Evolutionary conservation across 1,284 basidiomycete species (phyloP).

Genomic region (Ustilago bromivora): DNA sequence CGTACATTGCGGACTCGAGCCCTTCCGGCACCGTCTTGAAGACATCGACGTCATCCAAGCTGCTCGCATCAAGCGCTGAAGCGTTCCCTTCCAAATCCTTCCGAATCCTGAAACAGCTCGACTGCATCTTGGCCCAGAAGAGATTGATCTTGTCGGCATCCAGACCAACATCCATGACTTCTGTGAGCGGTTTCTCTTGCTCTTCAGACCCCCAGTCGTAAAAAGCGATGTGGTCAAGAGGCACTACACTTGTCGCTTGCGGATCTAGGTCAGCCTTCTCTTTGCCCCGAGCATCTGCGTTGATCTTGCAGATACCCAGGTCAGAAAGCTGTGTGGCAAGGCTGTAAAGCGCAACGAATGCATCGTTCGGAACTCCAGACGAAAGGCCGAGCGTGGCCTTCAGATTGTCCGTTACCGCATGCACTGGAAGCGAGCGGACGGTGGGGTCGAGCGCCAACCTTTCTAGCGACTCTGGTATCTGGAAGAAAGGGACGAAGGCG

Average conservation of each 20-base stretch:
- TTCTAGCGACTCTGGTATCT: constrained; percentile 24
- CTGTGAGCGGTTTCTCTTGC: constrained; percentile 27
- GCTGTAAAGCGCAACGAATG: constrained; percentile 35
- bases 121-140: constrained; percentile 38
- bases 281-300: background rate
- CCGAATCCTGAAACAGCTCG: constrained; percentile 11
- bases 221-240: constrained; percentile 15
- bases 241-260: constrained; percentile 17
- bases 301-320: constrained; percentile 21
- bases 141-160: constrained; percentile 25
- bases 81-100: background rate
- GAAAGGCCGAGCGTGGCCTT: constrained; percentile 32
- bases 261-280: background rate
- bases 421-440: constrained; percentile 21
- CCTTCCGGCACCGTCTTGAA: constrained; percentile 29
- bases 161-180: constrained; percentile 23
- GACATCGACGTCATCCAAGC: background rate
- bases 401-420: constrained; percentile 24
- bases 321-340: constrained; percentile 38
- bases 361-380: constrained; percentile 6
- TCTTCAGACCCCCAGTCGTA: constrained; percentile 33
- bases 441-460: constrained; percentile 18
- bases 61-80: background rate
- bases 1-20: constrained; percentile 11
- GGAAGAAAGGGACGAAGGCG: constrained; percentile 21